phyloP scores from a whole-genome alignment of 1,284 basidiomycete species.

The Tetrapyrgos nigripes region DNA sequence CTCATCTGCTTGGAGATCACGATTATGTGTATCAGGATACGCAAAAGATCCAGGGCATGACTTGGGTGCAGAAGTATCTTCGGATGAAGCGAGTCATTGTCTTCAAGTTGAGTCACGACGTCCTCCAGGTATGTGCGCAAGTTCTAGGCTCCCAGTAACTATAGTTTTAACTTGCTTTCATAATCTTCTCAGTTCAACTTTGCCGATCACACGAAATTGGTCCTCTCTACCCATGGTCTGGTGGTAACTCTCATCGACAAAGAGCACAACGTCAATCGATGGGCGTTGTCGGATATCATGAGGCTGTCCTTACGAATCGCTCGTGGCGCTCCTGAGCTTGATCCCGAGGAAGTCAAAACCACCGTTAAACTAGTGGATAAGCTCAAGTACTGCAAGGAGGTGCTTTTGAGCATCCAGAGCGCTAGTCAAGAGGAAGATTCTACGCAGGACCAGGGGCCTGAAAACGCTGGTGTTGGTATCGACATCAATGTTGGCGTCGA shows the following conservation, averaged over 20 bases:
- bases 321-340: conserved; percentile 33
- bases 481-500: not conserved
- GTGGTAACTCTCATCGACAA: conserved; percentile 91
- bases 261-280: conserved; percentile 80
- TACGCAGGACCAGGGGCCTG: conserved; percentile 4
- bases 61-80: conserved; percentile 95
- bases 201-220: conserved; percentile 95
- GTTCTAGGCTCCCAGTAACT: conserved; percentile 23
- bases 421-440: conserved; percentile 35
- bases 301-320: conserved; percentile 51
- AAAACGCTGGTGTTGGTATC: too few relatives aligned
- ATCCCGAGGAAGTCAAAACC: conserved; percentile 64
- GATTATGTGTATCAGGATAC: conserved; percentile 82
- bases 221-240: conserved; percentile 83
- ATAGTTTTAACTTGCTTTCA: not conserved
- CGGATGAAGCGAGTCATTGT: conserved; percentile 97
- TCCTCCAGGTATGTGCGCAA: conserved; percentile 72
- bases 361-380: conserved; percentile 74
- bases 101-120: conserved; percentile 94
- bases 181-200: conserved; percentile 85
- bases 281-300: conserved; percentile 80
- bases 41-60: conserved; percentile 80
- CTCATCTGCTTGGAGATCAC: conserved; percentile 82
- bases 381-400: conserved; percentile 84
- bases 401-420: conserved; percentile 66